phyloP scores from a whole-genome alignment of 768 basidiomycete genomes.

The Serendipita indica region DNA sequence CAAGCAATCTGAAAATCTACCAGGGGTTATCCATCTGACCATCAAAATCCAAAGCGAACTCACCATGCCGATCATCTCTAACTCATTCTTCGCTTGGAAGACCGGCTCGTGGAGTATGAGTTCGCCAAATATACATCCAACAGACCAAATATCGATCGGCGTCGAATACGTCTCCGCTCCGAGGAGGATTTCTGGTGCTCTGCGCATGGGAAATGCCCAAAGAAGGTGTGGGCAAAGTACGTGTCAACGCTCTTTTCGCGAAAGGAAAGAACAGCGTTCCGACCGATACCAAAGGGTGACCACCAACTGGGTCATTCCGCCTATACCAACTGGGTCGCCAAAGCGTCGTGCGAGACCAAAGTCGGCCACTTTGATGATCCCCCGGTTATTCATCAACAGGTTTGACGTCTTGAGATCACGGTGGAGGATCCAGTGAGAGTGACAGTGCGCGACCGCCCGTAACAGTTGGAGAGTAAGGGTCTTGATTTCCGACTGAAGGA shows the following conservation, averaged over 20 bases:
- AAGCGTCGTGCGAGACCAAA: constrained; percentile 91
- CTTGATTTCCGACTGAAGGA: constrained; percentile 96
- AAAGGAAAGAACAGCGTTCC: constrained; percentile 18
- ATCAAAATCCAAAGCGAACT: constrained; percentile 5
- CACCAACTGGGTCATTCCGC: constrained; percentile 95
- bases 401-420: constrained; percentile 97
- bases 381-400: constrained; percentile 95
- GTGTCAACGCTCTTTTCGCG: constrained; percentile 12
- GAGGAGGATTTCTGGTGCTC: constrained; percentile 88
- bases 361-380: constrained; percentile 96
- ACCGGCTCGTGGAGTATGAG: constrained; percentile 87
- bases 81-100: constrained; percentile 93
- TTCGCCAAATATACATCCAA: constrained; percentile 97
- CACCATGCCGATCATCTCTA: constrained; percentile 76
- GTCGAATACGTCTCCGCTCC: constrained; percentile 91
- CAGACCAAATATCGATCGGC: constrained; percentile 95
- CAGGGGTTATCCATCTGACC: not conserved
- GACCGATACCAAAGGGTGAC: constrained; percentile 99
- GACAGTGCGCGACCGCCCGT: constrained; percentile 86
- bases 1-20: constrained; percentile 81
- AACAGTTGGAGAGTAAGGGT: constrained; percentile 87
- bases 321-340: constrained; percentile 89
- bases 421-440: constrained; percentile 95
- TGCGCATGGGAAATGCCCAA: constrained; percentile 21
- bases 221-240: constrained; percentile 13